Conservation (phyloP, 768 basidiomycete genomes). For the Lyophyllum atratum region DNA sequence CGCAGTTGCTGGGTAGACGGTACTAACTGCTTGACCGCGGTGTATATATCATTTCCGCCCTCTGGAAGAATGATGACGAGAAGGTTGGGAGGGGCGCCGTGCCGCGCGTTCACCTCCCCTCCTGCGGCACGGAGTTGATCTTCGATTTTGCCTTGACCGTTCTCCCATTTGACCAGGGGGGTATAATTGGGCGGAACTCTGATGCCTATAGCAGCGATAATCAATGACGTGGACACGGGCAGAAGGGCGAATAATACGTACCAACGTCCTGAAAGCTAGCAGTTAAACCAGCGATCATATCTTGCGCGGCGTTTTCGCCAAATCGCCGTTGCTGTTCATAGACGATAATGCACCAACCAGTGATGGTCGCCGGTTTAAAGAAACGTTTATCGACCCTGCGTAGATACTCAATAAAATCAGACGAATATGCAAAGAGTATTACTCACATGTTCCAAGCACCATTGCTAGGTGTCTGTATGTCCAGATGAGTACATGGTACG, state of each 20-base stretch:
- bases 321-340: slow-evolving; percentile 68
- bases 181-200: slow-evolving; percentile 39
- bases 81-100: slow-evolving; percentile 49
- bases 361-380: slow-evolving; percentile 53
- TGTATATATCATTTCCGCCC: slow-evolving; percentile 75
- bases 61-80: slow-evolving; percentile 75
- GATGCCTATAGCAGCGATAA: slow-evolving; percentile 52
- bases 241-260: slow-evolving; percentile 31
- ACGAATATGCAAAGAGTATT: slow-evolving; percentile 3
- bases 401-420: neutral
- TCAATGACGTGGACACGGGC: neutral
- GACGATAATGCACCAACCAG: slow-evolving; percentile 63
- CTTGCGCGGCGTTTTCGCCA: slow-evolving; percentile 42
- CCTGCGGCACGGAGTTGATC: slow-evolving; percentile 58
- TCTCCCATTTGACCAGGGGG: slow-evolving; percentile 54
- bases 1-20: neutral
- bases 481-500: slow-evolving; percentile 6
- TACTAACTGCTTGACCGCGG: slow-evolving; percentile 75
- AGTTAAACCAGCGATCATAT: slow-evolving; percentile 58
- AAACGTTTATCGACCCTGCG: slow-evolving; percentile 73
- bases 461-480: slow-evolving; percentile 53
- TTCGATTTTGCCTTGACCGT: slow-evolving; percentile 55
- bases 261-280: slow-evolving; percentile 57
- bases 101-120: slow-evolving; percentile 40
- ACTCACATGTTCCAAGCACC: slow-evolving; percentile 81